Evolutionary conservation across 208 protist species (phyloP), one percentile per base, ranked within the genome.

Genomic region (Leishmania turanica): DNA sequence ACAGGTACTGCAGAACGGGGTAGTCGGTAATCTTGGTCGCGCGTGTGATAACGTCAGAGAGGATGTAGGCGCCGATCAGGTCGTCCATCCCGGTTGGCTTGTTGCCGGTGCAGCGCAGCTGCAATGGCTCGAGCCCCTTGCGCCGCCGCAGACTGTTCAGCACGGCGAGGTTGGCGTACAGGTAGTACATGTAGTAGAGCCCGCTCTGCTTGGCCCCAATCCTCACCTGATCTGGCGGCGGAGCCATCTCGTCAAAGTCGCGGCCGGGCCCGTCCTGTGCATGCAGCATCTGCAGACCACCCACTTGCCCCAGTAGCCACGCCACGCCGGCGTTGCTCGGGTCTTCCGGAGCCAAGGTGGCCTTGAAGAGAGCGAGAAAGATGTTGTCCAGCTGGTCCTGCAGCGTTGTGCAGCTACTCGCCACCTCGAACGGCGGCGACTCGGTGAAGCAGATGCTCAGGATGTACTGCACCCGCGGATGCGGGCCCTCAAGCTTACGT

Each of bases 301-400:
- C 95, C 58, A 96, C 84, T 58, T 97, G 92, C 86, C 96, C 80
- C 91, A 99, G 74, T 89, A 99, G 81, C 93, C 93, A 85, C 94
- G 89, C 88, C 88, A 98, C 84, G 79, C 81, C 34, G 91, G 89
- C 83, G 96, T 99, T 87, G 78, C 87, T 86, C 86, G 82, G n/a
- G 19, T 77, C 89, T 0, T 87, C 76, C 90, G 98, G 98, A n/a
- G 87, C 76, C 21, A 97, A 73, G 11, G 99, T 99, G 1, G 97
- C 99, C 75, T 99, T 98, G 74, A 99, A 99, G 21, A 99, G 90
- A 9, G 99, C 99, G 53, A 95, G 79, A 90, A 99, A 99, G 15
- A 99, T 83, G 89, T 98, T 98, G 77, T 99, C 92, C 15, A 99
- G 82, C 76, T 99, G 92, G 53, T 99, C 93, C 70, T 99, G 88